Evolutionary conservation across 176 grass and related monocot genomes (phyloP).

Genomic region (Canna indica): DNA sequence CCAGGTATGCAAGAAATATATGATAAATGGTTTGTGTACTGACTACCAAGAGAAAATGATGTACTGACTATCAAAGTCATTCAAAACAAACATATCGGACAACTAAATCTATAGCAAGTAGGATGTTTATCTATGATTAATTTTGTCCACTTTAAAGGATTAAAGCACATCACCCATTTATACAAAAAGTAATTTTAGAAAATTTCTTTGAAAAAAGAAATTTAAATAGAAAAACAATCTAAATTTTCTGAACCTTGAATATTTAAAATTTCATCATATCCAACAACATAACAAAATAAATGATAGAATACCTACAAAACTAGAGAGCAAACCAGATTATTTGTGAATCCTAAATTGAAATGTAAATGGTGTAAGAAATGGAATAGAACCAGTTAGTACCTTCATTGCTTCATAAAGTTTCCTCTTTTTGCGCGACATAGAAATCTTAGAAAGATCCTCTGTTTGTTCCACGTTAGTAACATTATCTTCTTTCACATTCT

Average conservation of each 20-base stretch:
- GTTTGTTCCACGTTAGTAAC: constrained; percentile 3
- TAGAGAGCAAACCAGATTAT: not conserved
- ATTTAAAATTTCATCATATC: not conserved
- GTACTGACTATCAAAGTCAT: too few species aligned
- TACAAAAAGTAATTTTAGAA: too few species aligned
- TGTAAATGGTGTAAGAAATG: not conserved
- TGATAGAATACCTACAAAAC: not conserved
- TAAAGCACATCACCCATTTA: too few species aligned
- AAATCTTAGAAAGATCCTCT: constrained; percentile 18
- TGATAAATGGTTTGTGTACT: not conserved
- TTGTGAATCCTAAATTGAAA: not conserved
- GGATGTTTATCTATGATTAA: too few species aligned
- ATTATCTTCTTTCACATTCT: constrained; percentile 32
- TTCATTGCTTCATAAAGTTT: constrained; percentile 69
- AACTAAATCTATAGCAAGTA: too few species aligned
- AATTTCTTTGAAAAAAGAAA: not conserved
- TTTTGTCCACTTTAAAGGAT: too few species aligned
- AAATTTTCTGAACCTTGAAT: not conserved
- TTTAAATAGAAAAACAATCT: not conserved
- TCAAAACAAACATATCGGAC: too few species aligned
- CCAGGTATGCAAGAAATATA: not conserved
- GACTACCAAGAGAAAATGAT: not conserved
- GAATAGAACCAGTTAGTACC: constrained; percentile 29
- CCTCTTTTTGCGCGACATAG: constrained; percentile 56
- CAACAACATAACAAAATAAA: not conserved